Percentiles rank a stretch among this genome's conserved stretches.
Conservation (phyloP, 345 rosid species). For the Geranium brycei region DNA sequence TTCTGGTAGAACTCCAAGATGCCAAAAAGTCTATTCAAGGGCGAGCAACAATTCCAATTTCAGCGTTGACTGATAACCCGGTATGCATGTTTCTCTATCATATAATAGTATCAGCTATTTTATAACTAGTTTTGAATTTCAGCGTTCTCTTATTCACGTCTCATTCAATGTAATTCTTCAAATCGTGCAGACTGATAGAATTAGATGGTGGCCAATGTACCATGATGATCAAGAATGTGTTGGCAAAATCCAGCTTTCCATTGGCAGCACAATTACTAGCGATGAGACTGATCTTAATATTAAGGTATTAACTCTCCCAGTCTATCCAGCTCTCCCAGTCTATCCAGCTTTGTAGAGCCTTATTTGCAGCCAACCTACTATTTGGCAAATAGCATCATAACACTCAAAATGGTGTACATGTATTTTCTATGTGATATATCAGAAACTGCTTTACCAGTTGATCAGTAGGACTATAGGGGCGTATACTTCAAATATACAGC, state of each 20-base stretch:
- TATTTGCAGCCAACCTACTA: too few species aligned
- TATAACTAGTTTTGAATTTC: background rate
- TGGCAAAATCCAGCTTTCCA: slow-evolving; percentile 82
- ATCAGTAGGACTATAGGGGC: too few species aligned
- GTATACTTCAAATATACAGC: too few species aligned
- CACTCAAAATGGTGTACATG: background rate
- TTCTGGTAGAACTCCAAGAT: slow-evolving; percentile 72
- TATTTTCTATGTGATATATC: background rate
- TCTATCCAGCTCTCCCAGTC: slow-evolving; percentile 4
- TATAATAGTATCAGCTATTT: slow-evolving; percentile 3
- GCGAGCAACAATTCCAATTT: slow-evolving; percentile 51
- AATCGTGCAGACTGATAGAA: slow-evolving; percentile 55
- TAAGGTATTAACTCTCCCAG: slow-evolving; percentile 36
- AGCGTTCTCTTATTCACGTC: background rate
- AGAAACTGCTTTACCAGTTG: background rate
- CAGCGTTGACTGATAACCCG: slow-evolving; percentile 55
- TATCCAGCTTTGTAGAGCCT: background rate
- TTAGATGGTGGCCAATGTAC: slow-evolving; percentile 81
- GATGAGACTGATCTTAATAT: slow-evolving; percentile 54
- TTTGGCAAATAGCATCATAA: too few species aligned
- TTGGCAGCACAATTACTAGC: slow-evolving; percentile 49
- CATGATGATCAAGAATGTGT: slow-evolving; percentile 90
- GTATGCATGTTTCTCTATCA: slow-evolving; percentile 33
- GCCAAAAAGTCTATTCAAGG: slow-evolving; percentile 58
- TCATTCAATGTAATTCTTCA: slow-evolving; percentile 9